Evolutionary conservation across 176 grass and related monocot genomes (phyloP).

Genomic region (Musa troglodytarum): DNA sequence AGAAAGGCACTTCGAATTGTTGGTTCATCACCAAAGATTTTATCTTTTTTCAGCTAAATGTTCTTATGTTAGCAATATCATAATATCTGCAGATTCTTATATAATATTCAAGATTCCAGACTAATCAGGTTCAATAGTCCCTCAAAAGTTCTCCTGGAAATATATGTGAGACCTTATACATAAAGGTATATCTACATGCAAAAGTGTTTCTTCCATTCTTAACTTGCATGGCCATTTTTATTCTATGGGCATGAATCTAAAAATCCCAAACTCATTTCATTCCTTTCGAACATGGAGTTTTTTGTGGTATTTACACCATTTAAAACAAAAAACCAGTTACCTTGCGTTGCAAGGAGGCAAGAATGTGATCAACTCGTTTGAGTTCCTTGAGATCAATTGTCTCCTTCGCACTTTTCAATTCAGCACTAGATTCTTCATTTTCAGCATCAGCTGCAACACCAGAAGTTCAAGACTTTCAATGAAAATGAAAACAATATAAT

Average conservation of each 20-base stretch:
- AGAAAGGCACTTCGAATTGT: no score
- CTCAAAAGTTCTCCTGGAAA: background rate
- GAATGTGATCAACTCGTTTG: slow-evolving; percentile 86
- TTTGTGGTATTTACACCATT: background rate
- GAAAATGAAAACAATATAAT: background rate
- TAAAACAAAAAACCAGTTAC: slow-evolving; percentile 16
- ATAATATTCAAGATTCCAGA: no score
- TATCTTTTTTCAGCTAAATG: no score
- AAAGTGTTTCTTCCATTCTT: background rate
- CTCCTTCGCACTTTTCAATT: slow-evolving; percentile 68
- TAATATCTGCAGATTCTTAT: no score
- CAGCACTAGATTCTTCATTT: slow-evolving; percentile 44
- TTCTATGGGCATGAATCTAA: background rate
- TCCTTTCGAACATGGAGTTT: background rate
- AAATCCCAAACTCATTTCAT: background rate
- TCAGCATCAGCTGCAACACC: slow-evolving; percentile 53
- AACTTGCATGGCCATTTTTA: background rate
- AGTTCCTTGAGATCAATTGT: slow-evolving; percentile 82
- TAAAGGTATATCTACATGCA: background rate
- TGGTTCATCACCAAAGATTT: no score
- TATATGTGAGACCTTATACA: background rate
- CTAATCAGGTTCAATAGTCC: background rate
- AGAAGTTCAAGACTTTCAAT: slow-evolving; percentile 5
- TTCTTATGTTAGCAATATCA: no score
- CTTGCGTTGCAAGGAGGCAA: slow-evolving; percentile 63